phyloP scores from a whole-genome alignment of 768 basidiomycete genomes.

The Naganishia antarctica region DNA sequence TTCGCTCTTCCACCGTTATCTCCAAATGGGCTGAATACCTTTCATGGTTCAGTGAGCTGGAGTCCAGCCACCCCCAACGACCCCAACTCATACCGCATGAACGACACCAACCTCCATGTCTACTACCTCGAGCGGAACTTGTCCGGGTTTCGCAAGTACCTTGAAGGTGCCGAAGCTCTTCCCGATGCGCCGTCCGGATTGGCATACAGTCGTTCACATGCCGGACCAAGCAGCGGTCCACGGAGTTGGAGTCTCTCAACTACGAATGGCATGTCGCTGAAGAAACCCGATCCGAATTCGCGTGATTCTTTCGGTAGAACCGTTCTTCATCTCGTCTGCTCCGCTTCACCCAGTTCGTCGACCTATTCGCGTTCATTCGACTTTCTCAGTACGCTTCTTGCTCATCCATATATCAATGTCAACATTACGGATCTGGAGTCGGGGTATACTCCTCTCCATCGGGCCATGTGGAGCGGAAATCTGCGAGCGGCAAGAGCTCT shows the following conservation, averaged over 20 bases:
- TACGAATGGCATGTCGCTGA: neutral
- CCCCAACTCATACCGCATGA: constrained; percentile 9
- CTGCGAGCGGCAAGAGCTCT: constrained; percentile 61
- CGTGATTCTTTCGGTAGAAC: constrained; percentile 45
- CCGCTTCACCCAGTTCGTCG: constrained; percentile 49
- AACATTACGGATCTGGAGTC: constrained; percentile 77
- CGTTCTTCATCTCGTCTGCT: constrained; percentile 74
- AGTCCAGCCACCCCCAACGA: neutral
- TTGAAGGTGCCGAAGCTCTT: constrained; percentile 26
- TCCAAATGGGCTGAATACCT: neutral
- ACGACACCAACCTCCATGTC: constrained; percentile 29
- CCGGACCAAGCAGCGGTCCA: constrained; percentile 13
- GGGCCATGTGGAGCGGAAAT: constrained; percentile 73
- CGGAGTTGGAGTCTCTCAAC: constrained; percentile 24
- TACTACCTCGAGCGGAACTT: constrained; percentile 30
- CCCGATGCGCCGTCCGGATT: constrained; percentile 17
- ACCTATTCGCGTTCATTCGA: constrained; percentile 62
- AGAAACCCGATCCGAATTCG: constrained; percentile 46
- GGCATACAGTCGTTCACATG: constrained; percentile 6
- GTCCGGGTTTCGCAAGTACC: constrained; percentile 29
- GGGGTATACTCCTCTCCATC: constrained; percentile 85
- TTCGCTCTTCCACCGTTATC: neutral
- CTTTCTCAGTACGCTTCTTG: constrained; percentile 70
- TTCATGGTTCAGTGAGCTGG: neutral
- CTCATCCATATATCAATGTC: constrained; percentile 68